Evolutionary conservation across 176 grass and related monocot genomes (phyloP).

Genomic region (Triticum urartu): DNA sequence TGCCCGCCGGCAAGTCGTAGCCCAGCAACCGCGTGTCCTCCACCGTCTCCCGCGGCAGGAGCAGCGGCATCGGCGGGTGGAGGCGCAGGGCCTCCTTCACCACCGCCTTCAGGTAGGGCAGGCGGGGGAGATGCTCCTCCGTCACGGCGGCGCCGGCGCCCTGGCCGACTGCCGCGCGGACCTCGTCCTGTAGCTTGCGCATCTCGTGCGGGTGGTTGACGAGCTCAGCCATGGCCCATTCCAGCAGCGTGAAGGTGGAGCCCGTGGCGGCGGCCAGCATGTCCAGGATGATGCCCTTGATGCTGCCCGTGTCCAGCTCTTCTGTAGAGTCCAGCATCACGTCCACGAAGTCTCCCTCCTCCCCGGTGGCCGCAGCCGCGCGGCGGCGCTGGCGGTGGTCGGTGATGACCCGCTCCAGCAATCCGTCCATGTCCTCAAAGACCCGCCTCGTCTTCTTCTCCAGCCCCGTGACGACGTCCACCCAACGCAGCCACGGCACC

Average conservation of each 20-base stretch:
- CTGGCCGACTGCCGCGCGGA: not conserved
- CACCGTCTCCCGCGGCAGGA: not conserved
- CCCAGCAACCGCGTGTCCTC: not conserved
- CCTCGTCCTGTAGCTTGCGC: constrained; percentile 36
- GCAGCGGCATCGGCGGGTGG: not conserved
- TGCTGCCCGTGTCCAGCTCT: not conserved
- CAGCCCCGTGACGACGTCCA: not conserved
- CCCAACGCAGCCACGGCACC: not conserved
- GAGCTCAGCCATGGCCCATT: constrained; percentile 42
- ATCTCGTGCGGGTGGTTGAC: constrained; percentile 23
- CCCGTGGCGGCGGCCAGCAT: not conserved
- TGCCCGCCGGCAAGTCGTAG: not conserved
- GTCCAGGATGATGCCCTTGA: not conserved
- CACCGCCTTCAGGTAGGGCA: not conserved
- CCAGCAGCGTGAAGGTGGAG: not conserved
- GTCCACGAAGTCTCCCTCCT: constrained; percentile 13
- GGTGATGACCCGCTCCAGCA: not conserved
- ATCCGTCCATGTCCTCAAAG: not conserved
- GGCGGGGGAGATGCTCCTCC: not conserved
- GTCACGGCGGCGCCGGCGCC: not conserved
- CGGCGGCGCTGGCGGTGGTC: not conserved
- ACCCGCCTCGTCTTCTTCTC: not conserved
- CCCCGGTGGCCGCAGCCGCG: too few species aligned
- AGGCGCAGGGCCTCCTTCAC: not conserved
- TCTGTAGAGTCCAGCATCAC: not conserved